Percentiles rank a stretch among this genome's conserved stretches.
Evolutionary conservation across 805 yeast species (phyloP).

Genomic region (Starmerella vitae): DNA sequence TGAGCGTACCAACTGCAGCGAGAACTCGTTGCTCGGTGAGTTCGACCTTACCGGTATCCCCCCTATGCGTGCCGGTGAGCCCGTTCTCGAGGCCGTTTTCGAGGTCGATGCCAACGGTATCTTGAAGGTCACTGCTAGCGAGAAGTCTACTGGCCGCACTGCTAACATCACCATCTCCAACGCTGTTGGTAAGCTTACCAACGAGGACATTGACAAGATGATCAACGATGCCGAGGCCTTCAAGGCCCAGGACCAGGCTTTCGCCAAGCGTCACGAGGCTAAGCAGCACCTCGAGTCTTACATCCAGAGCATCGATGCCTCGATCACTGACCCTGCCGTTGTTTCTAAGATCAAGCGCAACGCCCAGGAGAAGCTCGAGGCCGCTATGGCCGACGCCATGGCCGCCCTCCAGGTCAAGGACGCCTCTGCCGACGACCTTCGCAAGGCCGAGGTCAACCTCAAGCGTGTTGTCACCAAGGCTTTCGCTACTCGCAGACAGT

Average conservation of each 20-base stretch:
- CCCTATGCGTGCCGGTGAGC: conserved; percentile 98
- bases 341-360: conserved; percentile 95
- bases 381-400: conserved; percentile 95
- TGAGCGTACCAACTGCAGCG: conserved; percentile 97
- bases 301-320: conserved; percentile 88
- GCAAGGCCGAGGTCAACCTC: conserved; percentile 98
- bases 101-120: conserved; percentile 99
- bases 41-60: conserved; percentile 97
- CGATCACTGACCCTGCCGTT: conserved; percentile 95
- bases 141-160: conserved; percentile 96
- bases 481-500: conserved; percentile 71
- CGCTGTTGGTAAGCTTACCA: conserved; percentile 96
- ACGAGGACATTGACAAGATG: conserved; percentile 96
- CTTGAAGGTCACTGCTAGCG: conserved; percentile 96
- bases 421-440: conserved; percentile 87
- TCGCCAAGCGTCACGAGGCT: conserved; percentile 98
- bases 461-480: conserved; percentile 99
- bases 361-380: conserved; percentile 92
- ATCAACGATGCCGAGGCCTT: conserved; percentile 96
- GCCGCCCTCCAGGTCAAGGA: conserved; percentile 97
- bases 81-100: conserved; percentile 97
- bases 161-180: conserved; percentile 97
- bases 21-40: conserved; percentile 96
- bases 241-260: conserved; percentile 97
- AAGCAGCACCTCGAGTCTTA: conserved; percentile 98